Conservation (phyloP, 495 filamentous ascomycete genomes). For the Polyplosphaeria fusca region DNA sequence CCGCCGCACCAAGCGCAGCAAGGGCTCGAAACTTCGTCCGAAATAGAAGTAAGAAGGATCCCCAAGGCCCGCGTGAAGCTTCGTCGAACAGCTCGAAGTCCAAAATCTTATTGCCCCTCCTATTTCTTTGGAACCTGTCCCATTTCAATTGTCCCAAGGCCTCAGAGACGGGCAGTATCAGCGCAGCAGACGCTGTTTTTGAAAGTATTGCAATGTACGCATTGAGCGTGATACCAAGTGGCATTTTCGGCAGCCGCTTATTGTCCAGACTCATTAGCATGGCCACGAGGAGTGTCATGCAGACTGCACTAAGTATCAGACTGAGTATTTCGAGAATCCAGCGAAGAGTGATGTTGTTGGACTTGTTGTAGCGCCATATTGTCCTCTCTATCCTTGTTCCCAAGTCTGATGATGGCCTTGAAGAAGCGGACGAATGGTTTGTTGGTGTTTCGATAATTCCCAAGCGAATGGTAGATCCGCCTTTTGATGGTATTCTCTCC, state of each 20-base stretch:
- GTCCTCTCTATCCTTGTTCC: slow-evolving; percentile 1
- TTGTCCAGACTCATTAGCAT: slow-evolving; percentile 10
- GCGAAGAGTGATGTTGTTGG: slow-evolving; percentile 4
- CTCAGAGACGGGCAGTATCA: slow-evolving; percentile 22
- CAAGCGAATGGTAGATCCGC: too few relatives aligned
- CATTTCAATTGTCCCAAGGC: slow-evolving; percentile 32
- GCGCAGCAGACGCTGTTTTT: slow-evolving; percentile 15
- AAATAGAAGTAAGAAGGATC: slow-evolving; percentile 21
- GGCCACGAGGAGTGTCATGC: slow-evolving; percentile 14
- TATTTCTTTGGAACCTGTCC: slow-evolving; percentile 25
- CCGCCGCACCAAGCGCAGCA: slow-evolving; percentile 18
- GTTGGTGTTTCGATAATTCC: too few relatives aligned
- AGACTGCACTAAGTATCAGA: slow-evolving; percentile 21
- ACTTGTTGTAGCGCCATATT: not conserved
- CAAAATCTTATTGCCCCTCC: slow-evolving; percentile 24
- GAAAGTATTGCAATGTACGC: slow-evolving; percentile 18
- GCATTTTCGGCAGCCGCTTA: not conserved
- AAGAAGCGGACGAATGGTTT: too few relatives aligned
- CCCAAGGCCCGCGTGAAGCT: slow-evolving; percentile 30
- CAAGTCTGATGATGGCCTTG: too few relatives aligned
- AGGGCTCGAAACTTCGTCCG: slow-evolving; percentile 13
- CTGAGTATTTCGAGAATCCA: slow-evolving; percentile 25
- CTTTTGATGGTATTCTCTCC: too few relatives aligned
- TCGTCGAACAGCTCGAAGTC: slow-evolving; percentile 34
- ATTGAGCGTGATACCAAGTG: slow-evolving; percentile 12